These are phyloP conservation scores for Ganoderma multipileum DNA, from an alignment of 1,284 basidiomycete species.

Conservation along the genomic window DNA sequence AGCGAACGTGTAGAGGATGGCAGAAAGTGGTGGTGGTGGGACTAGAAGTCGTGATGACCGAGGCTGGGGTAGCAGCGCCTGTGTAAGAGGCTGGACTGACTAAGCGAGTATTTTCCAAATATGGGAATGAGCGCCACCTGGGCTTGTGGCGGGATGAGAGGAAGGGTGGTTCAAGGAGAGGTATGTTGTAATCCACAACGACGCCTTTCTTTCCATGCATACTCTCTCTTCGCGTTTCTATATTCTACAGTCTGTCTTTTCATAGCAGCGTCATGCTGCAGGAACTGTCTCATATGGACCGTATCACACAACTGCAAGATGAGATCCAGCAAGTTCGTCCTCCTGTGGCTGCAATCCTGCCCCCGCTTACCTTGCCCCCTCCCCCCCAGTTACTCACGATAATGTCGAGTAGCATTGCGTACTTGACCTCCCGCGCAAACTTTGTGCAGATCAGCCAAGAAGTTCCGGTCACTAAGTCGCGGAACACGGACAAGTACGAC, in stretches of 20 bases:
- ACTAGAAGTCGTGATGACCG: slow-evolving; percentile 9
- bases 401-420: slow-evolving; percentile 79
- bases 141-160: not conserved
- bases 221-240: slow-evolving; percentile 12
- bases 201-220: slow-evolving; percentile 22
- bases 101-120: slow-evolving; percentile 12
- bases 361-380: not conserved
- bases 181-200: not conserved
- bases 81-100: slow-evolving; percentile 18
- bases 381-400: slow-evolving; percentile 74
- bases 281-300: slow-evolving; percentile 88
- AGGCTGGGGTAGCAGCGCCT: not conserved
- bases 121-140: slow-evolving; percentile 11
- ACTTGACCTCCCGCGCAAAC: slow-evolving; percentile 75
- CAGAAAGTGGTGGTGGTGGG: slow-evolving; percentile 21
- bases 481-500: slow-evolving; percentile 74
- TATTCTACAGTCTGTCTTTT: slow-evolving; percentile 11
- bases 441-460: slow-evolving; percentile 77
- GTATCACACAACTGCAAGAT: slow-evolving; percentile 88
- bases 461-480: slow-evolving; percentile 77
- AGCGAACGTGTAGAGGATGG: not conserved
- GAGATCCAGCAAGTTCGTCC: slow-evolving; percentile 77
- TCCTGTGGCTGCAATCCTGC: not conserved
- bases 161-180: too few species aligned
- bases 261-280: slow-evolving; percentile 76